phyloP scores from a whole-genome alignment of 225 moss, liverwort and hornwort genomes.

The Rhytidiadelphus loreus region DNA sequence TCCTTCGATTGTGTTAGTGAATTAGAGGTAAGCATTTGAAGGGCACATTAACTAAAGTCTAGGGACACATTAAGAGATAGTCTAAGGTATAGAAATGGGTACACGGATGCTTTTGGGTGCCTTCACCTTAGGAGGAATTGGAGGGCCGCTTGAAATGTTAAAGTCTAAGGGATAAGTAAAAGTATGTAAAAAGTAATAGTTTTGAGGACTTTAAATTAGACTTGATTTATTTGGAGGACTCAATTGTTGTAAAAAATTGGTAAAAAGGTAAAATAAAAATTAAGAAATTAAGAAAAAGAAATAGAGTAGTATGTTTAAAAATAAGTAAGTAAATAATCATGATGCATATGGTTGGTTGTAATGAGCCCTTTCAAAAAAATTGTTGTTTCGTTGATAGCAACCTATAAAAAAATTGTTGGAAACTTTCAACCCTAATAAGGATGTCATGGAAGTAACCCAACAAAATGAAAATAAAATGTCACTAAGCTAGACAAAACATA shows the following conservation, averaged over 20 bases:
- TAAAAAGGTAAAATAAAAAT: no score
- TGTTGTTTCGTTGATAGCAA: neutral
- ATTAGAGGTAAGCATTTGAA: no score
- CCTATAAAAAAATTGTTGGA: neutral
- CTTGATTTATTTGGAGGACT: neutral
- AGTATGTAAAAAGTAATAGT: neutral
- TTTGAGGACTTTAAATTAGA: no score
- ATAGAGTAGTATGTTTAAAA: neutral
- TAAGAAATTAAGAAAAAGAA: neutral
- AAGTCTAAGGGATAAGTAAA: neutral
- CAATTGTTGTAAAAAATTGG: neutral
- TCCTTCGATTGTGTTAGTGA: no score
- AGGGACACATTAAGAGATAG: no score
- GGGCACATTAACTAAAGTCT: no score
- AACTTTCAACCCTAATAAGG: neutral
- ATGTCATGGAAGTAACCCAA: accelerated
- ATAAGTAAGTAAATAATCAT: neutral
- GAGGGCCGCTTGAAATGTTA: neutral
- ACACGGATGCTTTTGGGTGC: no score
- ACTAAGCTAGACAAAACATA: neutral
- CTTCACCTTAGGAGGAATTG: neutral
- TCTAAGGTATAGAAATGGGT: no score
- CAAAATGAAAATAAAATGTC: neutral
- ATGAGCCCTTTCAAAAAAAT: neutral
- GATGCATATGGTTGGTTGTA: neutral